Conservation (phyloP, 139 green algal genomes). For the Chlamydomonas schloesseri region DNA sequence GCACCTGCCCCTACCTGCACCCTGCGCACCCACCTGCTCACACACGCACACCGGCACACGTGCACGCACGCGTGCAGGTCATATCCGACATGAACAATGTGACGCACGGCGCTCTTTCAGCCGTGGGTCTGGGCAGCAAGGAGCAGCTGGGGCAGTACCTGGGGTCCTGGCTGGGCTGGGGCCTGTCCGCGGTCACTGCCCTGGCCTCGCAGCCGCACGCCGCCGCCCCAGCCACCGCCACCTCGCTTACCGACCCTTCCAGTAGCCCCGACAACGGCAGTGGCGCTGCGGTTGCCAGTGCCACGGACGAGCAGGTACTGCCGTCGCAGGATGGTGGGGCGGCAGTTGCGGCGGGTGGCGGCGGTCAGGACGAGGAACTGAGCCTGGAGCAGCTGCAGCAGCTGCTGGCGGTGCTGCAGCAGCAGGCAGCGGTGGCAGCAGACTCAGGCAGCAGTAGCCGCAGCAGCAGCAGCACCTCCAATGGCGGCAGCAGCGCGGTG, state of each 20-base stretch:
- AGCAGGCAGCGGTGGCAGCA: too few relatives aligned
- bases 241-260: too few relatives aligned
- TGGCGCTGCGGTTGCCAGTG: too few relatives aligned
- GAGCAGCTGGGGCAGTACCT: slow-evolving; percentile 32
- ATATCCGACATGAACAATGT: slow-evolving; percentile 27
- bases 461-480: not conserved
- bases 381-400: not conserved
- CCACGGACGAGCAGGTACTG: not conserved
- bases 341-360: too few relatives aligned
- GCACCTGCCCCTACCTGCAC: too few relatives aligned
- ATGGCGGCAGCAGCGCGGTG: not conserved
- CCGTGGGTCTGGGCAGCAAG: slow-evolving; percentile 3
- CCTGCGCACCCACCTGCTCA: too few relatives aligned
- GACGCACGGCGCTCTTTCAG: not conserved
- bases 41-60: not conserved
- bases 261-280: too few relatives aligned
- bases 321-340: not conserved
- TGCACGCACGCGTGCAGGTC: too few relatives aligned
- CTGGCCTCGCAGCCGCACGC: not conserved
- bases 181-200: not conserved
- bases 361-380: too few relatives aligned
- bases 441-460: not conserved
- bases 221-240: not conserved
- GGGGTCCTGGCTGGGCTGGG: slow-evolving; percentile 30
- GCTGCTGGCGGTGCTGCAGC: not conserved